phyloP scores from a whole-genome alignment of 345 rosid genomes.

The Boechera retrofracta region DNA sequence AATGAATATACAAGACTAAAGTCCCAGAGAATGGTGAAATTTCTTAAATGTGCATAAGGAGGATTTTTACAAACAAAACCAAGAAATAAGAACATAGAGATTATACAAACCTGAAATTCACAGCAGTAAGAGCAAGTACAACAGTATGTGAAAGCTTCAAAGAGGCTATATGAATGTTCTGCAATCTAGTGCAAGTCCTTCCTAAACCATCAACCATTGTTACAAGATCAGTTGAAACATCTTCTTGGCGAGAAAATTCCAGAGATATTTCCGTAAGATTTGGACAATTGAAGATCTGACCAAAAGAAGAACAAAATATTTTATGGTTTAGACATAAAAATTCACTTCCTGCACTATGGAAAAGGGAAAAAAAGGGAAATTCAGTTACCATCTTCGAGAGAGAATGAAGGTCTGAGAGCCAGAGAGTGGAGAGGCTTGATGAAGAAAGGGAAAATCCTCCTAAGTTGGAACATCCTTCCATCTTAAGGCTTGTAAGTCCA shows the following conservation, averaged over 20 bases:
- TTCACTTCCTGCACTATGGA: not conserved
- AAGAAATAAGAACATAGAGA: not conserved
- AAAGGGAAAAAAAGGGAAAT: not conserved
- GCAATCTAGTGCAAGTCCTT: slow-evolving; percentile 72
- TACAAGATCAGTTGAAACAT: slow-evolving; percentile 74
- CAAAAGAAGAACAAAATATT: not conserved
- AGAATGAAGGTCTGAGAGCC: slow-evolving; percentile 85
- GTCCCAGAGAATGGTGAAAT: not conserved
- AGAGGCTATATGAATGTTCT: slow-evolving; percentile 89
- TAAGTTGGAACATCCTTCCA: slow-evolving; percentile 93
- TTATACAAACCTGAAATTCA: slow-evolving; percentile 70
- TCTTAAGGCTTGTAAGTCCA: slow-evolving; percentile 78
- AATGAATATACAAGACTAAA: not conserved
- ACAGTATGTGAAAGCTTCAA: slow-evolving; percentile 73
- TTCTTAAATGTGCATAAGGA: not conserved
- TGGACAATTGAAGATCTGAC: slow-evolving; percentile 83
- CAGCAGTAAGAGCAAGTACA: slow-evolving; percentile 88
- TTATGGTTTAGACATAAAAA: not conserved
- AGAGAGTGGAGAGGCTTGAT: slow-evolving; percentile 77
- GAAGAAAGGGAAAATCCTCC: slow-evolving; percentile 84
- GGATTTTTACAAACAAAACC: slow-evolving; percentile 9
- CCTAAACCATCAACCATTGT: slow-evolving; percentile 77
- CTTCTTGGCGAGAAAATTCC: slow-evolving; percentile 81
- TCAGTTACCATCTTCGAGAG: slow-evolving; percentile 78
- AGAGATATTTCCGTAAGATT: slow-evolving; percentile 80